Percentiles rank a stretch among this genome's conserved stretches.
Conservation (phyloP, 192 early-diverging fungal genomes). For the Umbelopsis sp. region DNA sequence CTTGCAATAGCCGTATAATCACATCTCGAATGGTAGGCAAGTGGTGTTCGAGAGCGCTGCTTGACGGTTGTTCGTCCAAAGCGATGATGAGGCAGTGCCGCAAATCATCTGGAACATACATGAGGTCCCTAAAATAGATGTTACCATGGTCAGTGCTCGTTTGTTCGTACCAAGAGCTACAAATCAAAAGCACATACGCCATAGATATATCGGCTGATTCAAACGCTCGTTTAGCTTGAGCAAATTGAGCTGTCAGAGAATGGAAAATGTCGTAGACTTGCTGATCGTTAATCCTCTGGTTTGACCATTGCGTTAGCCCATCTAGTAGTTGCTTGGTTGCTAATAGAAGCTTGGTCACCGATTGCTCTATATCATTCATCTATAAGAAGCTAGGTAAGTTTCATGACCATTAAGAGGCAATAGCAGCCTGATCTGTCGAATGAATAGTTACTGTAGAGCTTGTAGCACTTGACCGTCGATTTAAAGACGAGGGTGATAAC, state of each 20-base stretch:
- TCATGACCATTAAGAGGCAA: not conserved
- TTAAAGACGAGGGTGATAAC: not conserved
- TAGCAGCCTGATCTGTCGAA: not conserved
- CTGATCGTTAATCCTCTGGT: conserved; percentile 38
- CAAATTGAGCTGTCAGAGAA: conserved; percentile 46
- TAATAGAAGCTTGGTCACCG: conserved; percentile 49
- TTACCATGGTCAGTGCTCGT: not conserved
- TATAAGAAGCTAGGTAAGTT: conserved; percentile 8
- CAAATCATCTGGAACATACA: conserved; percentile 47
- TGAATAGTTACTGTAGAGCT: conserved; percentile 3
- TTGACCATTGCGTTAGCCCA: conserved; percentile 50
- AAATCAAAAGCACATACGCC: conserved; percentile 23
- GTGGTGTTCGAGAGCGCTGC: conserved; percentile 44
- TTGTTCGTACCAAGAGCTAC: not conserved
- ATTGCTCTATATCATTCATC: conserved; percentile 50
- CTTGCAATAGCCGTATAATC: conserved; percentile 55
- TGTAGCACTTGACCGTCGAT: conserved; percentile 12
- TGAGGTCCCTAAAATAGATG: conserved; percentile 42
- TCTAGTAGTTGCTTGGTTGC: conserved; percentile 54
- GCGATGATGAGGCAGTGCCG: conserved; percentile 48
- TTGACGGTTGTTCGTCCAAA: conserved; percentile 47
- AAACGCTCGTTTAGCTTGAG: conserved; percentile 45
- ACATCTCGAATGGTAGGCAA: conserved; percentile 56
- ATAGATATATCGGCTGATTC: conserved; percentile 27
- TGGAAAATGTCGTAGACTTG: conserved; percentile 52